Evolutionary conservation across 2,329 filamentous ascomycete species (phyloP).

Genomic region (Penicillium occitanis): DNA sequence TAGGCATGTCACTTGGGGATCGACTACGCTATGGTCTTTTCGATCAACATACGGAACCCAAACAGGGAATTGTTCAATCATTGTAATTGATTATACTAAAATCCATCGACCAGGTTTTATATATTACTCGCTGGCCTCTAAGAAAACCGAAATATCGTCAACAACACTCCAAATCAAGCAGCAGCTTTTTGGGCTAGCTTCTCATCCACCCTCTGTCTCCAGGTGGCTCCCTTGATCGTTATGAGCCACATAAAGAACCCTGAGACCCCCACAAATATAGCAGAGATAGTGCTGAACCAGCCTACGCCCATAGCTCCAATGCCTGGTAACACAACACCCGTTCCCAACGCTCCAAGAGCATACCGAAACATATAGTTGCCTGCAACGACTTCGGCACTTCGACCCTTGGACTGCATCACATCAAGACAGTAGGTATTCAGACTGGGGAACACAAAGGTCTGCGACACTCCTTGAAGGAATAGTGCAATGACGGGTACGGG

Average conservation of each 20-base stretch:
- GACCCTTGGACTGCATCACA: constrained; percentile 65
- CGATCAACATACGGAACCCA: background rate
- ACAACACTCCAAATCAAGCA: background rate
- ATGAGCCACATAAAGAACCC: constrained; percentile 51
- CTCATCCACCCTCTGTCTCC: constrained; percentile 56
- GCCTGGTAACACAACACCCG: constrained; percentile 70
- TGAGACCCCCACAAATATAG: constrained; percentile 54
- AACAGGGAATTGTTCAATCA: background rate
- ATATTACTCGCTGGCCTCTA: background rate
- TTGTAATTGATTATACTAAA: background rate
- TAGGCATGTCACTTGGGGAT: background rate
- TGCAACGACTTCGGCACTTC: constrained; percentile 71
- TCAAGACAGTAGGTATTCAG: constrained; percentile 81
- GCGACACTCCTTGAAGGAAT: constrained; percentile 71
- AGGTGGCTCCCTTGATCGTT: constrained; percentile 51
- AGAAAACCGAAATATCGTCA: background rate
- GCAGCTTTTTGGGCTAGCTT: constrained; percentile 33
- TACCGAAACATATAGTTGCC: constrained; percentile 80
- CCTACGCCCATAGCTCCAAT: constrained; percentile 74
- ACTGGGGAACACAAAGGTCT: constrained; percentile 73
- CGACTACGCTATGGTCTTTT: background rate
- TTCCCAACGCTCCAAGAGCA: constrained; percentile 68
- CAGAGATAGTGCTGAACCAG: constrained; percentile 74
- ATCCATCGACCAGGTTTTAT: background rate
- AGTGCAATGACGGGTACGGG: constrained; percentile 66